phyloP scores from a whole-genome alignment of 371 early-diverging fungal genomes.

The Mortierella sp. region DNA sequence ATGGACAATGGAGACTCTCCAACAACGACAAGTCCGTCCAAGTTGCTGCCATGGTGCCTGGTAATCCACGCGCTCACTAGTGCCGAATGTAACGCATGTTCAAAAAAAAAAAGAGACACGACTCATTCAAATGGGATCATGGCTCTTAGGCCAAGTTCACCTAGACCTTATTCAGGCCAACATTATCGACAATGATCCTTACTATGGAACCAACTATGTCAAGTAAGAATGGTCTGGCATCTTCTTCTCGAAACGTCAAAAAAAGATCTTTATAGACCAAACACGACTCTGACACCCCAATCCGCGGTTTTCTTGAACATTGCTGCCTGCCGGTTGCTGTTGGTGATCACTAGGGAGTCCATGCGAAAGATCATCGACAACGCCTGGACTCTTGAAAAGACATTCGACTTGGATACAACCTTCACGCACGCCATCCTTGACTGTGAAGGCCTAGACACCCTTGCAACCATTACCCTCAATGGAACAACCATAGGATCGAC shows the following conservation, averaged over 20 bases:
- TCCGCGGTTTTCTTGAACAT: too few species aligned
- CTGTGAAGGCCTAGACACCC: slow-evolving; percentile 61
- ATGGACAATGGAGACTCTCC: slow-evolving; percentile 43
- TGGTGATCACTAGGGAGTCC: slow-evolving; percentile 16
- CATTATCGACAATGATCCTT: slow-evolving; percentile 26
- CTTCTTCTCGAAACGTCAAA: neutral
- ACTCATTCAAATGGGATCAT: neutral
- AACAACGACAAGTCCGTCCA: slow-evolving; percentile 24
- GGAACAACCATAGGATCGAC: slow-evolving; percentile 35
- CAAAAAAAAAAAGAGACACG: neutral
- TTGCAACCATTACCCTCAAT: slow-evolving; percentile 59
- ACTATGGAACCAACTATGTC: slow-evolving; percentile 50
- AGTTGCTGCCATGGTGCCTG: slow-evolving; percentile 33
- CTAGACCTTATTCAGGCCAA: slow-evolving; percentile 34
- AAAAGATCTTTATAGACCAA: neutral
- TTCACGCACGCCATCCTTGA: slow-evolving; percentile 36
- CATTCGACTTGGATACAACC: slow-evolving; percentile 7
- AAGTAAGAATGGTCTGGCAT: slow-evolving; percentile 26
- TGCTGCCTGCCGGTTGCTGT: too few species aligned
- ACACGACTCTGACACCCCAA: neutral
- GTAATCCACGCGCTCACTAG: slow-evolving; percentile 9
- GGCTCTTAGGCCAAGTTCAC: slow-evolving; percentile 42
- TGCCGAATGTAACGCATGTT: neutral
- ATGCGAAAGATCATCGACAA: slow-evolving; percentile 25
- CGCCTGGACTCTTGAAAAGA: slow-evolving; percentile 28